Conservation (phyloP, 176 grass and related monocot species). For the Luzula sylvatica region DNA sequence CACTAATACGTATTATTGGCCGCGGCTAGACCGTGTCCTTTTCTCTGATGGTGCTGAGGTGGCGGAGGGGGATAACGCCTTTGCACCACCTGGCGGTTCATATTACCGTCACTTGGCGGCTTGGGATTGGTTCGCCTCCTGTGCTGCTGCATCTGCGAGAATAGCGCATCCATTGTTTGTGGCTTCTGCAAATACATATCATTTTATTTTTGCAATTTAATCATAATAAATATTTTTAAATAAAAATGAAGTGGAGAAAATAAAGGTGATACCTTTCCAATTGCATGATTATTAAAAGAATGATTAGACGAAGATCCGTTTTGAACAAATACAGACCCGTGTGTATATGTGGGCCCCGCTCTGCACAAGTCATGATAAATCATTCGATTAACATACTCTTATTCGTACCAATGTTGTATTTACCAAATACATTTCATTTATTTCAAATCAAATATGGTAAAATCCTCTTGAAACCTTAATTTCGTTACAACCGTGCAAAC, state of each 20-base stretch:
- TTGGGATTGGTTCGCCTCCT: constrained; percentile 33
- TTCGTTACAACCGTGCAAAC: no score
- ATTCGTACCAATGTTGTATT: no score
- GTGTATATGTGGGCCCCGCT: background rate
- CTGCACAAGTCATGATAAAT: no score
- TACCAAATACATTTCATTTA: no score
- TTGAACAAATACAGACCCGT: background rate
- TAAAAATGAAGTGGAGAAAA: background rate
- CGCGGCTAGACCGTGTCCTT: background rate
- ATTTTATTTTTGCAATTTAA: constrained; percentile 24
- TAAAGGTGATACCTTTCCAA: constrained; percentile 9
- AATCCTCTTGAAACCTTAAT: no score
- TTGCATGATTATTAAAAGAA: constrained; percentile 5
- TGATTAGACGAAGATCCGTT: constrained; percentile 1
- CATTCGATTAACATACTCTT: no score
- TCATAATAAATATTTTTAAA: background rate
- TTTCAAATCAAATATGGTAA: no score
- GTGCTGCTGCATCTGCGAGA: constrained; percentile 59
- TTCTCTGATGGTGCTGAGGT: constrained; percentile 3
- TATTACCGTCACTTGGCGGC: constrained; percentile 22
- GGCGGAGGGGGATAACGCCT: constrained; percentile 15
- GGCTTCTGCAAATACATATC: constrained; percentile 35
- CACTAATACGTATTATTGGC: constrained; percentile 2
- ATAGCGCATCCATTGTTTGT: constrained; percentile 71
- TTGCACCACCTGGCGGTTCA: constrained; percentile 26